Conservation (phyloP, 2,329 filamentous ascomycete genomes). For the Fusarium sulawesiense region DNA sequence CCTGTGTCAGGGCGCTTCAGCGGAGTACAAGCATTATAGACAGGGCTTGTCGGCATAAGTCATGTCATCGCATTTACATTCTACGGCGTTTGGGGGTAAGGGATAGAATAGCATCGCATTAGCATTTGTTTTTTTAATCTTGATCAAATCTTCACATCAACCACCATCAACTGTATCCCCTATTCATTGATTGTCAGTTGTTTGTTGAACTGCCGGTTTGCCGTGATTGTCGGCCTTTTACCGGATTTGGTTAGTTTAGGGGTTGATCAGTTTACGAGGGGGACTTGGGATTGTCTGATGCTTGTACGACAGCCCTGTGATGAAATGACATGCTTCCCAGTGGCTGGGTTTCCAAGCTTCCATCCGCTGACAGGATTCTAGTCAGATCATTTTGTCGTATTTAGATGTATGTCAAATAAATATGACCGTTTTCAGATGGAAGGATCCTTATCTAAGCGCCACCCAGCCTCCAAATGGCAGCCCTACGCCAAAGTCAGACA, state of each 20-base stretch:
- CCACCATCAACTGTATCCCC: too few species aligned
- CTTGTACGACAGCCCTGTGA: background rate
- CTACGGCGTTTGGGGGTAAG: conserved; percentile 10
- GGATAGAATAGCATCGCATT: background rate
- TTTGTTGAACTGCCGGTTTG: background rate
- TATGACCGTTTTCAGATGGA: background rate
- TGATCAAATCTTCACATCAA: background rate
- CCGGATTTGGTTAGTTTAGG: background rate
- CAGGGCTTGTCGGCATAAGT: conserved; percentile 25
- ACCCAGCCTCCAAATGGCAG: background rate
- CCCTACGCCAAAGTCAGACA: too few species aligned
- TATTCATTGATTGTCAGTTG: too few species aligned
- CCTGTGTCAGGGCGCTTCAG: conserved; percentile 31
- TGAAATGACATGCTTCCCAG: background rate
- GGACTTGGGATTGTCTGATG: background rate
- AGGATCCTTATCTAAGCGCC: background rate
- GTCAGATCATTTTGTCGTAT: background rate
- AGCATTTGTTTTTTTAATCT: background rate
- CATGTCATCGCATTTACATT: background rate
- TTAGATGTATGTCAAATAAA: background rate
- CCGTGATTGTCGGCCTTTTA: background rate
- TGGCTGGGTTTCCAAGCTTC: background rate
- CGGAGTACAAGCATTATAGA: conserved; percentile 29
- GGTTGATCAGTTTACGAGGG: background rate
- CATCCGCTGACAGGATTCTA: background rate